A percentile compares a stretch with the other conserved stretches of the same genome.
phyloP scores from a whole-genome alignment of 495 filamentous ascomycete species.

The Penicillium verhagenii region DNA sequence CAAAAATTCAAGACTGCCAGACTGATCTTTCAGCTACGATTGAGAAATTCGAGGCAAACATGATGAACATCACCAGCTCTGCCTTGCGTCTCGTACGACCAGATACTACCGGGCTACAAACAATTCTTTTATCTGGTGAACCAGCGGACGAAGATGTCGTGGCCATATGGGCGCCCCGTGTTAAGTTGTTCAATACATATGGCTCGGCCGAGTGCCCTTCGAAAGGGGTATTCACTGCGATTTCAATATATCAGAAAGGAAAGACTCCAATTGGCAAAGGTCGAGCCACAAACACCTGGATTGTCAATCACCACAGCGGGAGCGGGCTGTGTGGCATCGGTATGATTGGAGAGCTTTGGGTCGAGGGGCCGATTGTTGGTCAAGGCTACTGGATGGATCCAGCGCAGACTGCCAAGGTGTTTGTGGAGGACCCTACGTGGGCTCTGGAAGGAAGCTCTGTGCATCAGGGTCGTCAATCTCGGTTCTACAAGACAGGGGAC shows the following conservation, averaged over 20 bases:
- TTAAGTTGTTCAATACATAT: not conserved
- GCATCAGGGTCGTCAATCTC: not conserved
- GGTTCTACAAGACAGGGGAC: not conserved
- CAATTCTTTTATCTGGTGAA: not conserved
- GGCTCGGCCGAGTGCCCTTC: not conserved
- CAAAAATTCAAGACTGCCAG: too few species aligned
- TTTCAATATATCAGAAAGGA: not conserved
- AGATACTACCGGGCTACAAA: not conserved
- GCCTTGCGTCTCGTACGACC: not conserved
- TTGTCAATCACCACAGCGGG: not conserved
- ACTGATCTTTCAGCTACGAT: not conserved
- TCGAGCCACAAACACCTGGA: not conserved
- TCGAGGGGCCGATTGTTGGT: not conserved
- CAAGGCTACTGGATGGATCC: not conserved
- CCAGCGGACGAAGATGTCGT: not conserved
- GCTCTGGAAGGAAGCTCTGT: not conserved
- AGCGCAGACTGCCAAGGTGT: not conserved
- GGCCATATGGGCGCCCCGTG: not conserved
- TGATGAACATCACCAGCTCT: not conserved
- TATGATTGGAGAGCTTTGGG: not conserved
- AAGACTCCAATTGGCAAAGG: not conserved
- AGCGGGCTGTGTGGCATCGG: not conserved
- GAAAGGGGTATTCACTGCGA: not conserved
- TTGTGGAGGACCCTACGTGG: not conserved
- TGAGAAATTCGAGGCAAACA: not conserved